Conservation (phyloP, 768 basidiomycete genomes). For the Hypholoma fasciculare region DNA sequence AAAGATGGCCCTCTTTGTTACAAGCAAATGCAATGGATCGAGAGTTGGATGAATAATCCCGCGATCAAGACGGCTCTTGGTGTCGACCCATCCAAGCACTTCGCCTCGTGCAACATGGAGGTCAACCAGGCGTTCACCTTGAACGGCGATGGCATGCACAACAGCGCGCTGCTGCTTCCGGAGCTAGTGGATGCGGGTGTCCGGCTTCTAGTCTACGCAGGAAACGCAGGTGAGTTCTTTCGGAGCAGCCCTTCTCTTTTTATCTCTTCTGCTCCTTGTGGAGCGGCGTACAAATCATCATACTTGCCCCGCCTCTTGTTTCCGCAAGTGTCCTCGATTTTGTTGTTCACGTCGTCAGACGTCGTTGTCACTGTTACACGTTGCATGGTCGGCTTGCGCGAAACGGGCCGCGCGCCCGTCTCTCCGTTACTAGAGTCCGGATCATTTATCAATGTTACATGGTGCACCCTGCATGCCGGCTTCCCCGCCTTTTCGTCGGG, state of each 20-base stretch:
- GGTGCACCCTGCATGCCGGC: conserved; percentile 5
- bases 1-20: conserved; percentile 75
- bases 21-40: conserved; percentile 82
- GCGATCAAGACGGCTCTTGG: conserved; percentile 80
- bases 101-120: conserved; percentile 74
- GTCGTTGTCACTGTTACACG: conserved; percentile 10
- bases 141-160: conserved; percentile 87
- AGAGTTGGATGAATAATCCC: conserved; percentile 82
- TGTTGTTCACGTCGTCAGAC: not conserved
- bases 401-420: not conserved
- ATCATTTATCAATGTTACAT: conserved; percentile 5
- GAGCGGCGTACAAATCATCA: not conserved
- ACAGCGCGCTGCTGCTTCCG: conserved; percentile 76
- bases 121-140: conserved; percentile 79
- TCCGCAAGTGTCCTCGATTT: not conserved
- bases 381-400: conserved; percentile 10
- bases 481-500: conserved; percentile 1
- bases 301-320: not conserved
- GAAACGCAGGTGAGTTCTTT: conserved; percentile 63
- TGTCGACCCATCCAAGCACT: conserved; percentile 56
- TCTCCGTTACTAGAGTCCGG: not conserved
- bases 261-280: not conserved
- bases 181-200: conserved; percentile 83
- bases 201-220: conserved; percentile 86
- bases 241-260: not conserved